Percentiles rank a stretch among this genome's conserved stretches.
phyloP scores from a whole-genome alignment of 2,329 filamentous ascomycete species.

The Exophiala sp. region DNA sequence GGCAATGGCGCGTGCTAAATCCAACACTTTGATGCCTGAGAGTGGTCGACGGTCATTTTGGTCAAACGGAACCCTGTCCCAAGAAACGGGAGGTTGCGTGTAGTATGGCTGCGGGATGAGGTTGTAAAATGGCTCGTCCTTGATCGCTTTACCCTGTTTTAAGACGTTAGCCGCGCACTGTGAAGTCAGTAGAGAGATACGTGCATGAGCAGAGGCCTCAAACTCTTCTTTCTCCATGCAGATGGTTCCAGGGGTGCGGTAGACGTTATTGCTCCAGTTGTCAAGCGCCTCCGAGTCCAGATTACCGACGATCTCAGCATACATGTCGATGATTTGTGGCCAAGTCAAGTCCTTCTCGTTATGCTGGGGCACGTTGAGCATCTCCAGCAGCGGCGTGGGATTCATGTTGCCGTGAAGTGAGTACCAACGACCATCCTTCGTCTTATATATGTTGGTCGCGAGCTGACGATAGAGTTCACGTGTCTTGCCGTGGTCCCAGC shows the following conservation, averaged over 20 bases:
- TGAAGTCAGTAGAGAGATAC: no score
- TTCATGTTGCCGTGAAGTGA: conserved; percentile 22
- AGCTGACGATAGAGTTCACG: conserved; percentile 10
- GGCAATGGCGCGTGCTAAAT: conserved; percentile 72
- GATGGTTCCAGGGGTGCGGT: conserved; percentile 12
- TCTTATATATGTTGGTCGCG: conserved; percentile 44
- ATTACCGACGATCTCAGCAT: conserved; percentile 1
- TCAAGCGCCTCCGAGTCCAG: conserved; percentile 9
- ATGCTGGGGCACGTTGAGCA: conserved; percentile 12
- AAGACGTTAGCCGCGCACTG: no score
- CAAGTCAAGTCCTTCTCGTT: conserved; percentile 8
- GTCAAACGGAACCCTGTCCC: neutral
- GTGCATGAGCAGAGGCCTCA: neutral
- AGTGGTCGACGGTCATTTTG: conserved; percentile 32
- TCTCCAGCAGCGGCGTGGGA: conserved; percentile 7
- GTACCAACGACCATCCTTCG: conserved; percentile 45
- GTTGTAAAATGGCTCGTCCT: no score
- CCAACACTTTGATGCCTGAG: conserved; percentile 66
- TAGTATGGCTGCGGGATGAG: no score
- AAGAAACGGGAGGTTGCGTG: no score
- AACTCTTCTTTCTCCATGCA: conserved; percentile 14
- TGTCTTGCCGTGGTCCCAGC: conserved; percentile 12
- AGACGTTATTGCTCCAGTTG: conserved; percentile 15
- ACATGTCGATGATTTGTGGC: conserved; percentile 11
- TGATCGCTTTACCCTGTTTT: no score